Percentiles rank a stretch among this genome's conserved stretches.
Conservation (phyloP, 129 eudicot species). For the Solidago caesia region DNA sequence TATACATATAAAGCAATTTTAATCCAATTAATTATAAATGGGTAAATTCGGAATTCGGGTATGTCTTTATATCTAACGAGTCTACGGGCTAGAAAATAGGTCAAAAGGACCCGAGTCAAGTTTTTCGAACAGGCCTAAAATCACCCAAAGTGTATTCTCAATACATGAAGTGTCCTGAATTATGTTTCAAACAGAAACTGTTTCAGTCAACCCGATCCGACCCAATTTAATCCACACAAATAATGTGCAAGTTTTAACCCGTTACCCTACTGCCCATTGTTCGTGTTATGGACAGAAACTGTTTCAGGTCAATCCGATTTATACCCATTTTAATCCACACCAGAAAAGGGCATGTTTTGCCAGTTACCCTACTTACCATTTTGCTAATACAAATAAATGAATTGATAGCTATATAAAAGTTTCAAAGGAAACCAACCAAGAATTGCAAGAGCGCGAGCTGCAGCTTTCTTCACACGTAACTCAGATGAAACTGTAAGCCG, state of each 20-base stretch:
- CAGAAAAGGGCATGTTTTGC: background rate
- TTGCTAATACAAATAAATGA: background rate
- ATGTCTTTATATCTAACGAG: background rate
- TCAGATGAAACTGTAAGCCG: constrained; percentile 59
- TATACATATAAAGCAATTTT: background rate
- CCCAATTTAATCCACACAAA: background rate
- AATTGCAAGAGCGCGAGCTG: constrained; percentile 82
- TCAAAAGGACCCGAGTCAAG: background rate
- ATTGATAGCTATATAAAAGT: background rate
- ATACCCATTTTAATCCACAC: background rate
- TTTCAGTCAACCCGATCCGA: background rate
- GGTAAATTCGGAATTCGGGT: background rate
- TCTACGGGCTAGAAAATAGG: background rate
- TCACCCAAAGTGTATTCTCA: background rate
- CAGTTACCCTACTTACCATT: background rate
- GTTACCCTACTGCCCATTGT: no score
- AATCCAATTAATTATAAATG: background rate
- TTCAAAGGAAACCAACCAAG: constrained; percentile 46
- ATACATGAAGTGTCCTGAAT: background rate
- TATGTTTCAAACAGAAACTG: background rate
- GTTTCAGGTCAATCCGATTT: background rate
- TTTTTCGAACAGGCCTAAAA: background rate
- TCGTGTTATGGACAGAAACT: background rate
- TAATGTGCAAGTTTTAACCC: background rate
- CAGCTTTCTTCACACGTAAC: constrained; percentile 74